Percentiles rank a stretch among this genome's conserved stretches.
phyloP scores from a whole-genome alignment of 2,329 filamentous ascomycete genomes.

The Beauveria sp. region DNA sequence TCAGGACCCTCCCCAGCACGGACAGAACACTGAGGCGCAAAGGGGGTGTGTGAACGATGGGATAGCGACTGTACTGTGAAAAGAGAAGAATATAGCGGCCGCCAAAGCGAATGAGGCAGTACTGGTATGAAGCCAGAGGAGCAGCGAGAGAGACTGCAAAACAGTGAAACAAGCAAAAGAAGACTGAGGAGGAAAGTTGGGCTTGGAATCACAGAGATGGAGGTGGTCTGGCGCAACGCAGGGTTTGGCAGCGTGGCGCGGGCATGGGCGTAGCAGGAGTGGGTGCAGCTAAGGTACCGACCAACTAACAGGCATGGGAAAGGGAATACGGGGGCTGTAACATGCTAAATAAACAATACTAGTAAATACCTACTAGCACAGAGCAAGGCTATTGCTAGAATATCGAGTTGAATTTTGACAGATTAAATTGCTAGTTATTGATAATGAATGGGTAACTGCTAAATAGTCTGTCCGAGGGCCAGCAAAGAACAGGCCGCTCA shows the following conservation, averaged over 20 bases:
- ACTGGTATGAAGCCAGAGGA: slow-evolving; percentile 13
- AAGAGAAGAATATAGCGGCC: slow-evolving; percentile 32
- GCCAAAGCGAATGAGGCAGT: slow-evolving; percentile 54
- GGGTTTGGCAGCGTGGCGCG: not conserved
- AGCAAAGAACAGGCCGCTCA: no score
- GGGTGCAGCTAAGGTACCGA: not conserved
- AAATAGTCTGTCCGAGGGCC: no score
- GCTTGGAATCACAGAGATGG: not conserved
- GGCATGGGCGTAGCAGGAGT: not conserved
- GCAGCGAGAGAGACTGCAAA: slow-evolving; percentile 15
- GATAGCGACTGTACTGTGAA: not conserved
- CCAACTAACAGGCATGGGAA: not conserved
- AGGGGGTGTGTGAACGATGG: not conserved
- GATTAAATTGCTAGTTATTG: no score
- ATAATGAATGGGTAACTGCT: no score
- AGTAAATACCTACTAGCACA: no score
- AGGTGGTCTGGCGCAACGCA: not conserved
- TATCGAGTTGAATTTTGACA: no score
- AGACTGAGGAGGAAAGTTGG: not conserved
- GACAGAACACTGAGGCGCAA: not conserved
- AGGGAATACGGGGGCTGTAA: not conserved
- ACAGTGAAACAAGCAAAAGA: slow-evolving; percentile 1
- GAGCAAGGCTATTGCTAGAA: no score
- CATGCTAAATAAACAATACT: not conserved
- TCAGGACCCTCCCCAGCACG: not conserved